Conservation (phyloP, 805 yeast genomes). For the Peterozyma toletana region DNA sequence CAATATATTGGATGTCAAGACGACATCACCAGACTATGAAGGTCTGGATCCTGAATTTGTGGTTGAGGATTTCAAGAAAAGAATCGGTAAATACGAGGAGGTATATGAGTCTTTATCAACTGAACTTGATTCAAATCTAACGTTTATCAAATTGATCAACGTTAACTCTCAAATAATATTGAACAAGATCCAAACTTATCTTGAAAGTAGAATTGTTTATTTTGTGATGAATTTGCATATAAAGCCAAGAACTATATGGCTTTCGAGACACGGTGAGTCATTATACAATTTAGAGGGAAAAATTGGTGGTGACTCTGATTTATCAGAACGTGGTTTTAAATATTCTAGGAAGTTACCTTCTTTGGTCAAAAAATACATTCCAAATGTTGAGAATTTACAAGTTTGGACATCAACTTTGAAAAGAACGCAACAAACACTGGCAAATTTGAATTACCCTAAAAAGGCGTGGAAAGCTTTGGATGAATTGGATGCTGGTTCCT, state of each 20-base stretch:
- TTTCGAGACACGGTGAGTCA: slow-evolving; percentile 94
- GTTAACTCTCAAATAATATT: slow-evolving; percentile 84
- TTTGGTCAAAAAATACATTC: slow-evolving; percentile 56
- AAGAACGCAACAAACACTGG: slow-evolving; percentile 91
- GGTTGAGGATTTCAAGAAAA: slow-evolving; percentile 57
- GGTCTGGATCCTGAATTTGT: slow-evolving; percentile 68
- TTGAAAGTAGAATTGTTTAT: slow-evolving; percentile 89
- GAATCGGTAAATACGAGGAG: slow-evolving; percentile 69
- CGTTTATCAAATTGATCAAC: slow-evolving; percentile 84
- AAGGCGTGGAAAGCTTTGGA: slow-evolving; percentile 95
- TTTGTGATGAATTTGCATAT: slow-evolving; percentile 94
- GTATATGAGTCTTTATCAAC: slow-evolving; percentile 72
- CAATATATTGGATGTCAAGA: slow-evolving; percentile 80
- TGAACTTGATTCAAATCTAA: slow-evolving; percentile 49
- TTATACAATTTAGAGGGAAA: slow-evolving; percentile 88
- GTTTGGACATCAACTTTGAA: slow-evolving; percentile 94
- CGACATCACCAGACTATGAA: slow-evolving; percentile 77
- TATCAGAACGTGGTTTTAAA: slow-evolving; percentile 76
- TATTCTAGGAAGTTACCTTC: slow-evolving; percentile 80
- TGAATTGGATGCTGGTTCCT: slow-evolving; percentile 94
- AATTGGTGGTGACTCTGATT: slow-evolving; percentile 90
- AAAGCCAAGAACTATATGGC: slow-evolving; percentile 87
- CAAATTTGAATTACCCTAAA: slow-evolving; percentile 71
- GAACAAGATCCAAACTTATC: slow-evolving; percentile 79
- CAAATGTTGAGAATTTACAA: slow-evolving; percentile 61